Percentiles rank a stretch among this genome's conserved stretches.
Evolutionary conservation across 768 basidiomycete species (phyloP).

Genomic region (Termitomyces sp.): DNA sequence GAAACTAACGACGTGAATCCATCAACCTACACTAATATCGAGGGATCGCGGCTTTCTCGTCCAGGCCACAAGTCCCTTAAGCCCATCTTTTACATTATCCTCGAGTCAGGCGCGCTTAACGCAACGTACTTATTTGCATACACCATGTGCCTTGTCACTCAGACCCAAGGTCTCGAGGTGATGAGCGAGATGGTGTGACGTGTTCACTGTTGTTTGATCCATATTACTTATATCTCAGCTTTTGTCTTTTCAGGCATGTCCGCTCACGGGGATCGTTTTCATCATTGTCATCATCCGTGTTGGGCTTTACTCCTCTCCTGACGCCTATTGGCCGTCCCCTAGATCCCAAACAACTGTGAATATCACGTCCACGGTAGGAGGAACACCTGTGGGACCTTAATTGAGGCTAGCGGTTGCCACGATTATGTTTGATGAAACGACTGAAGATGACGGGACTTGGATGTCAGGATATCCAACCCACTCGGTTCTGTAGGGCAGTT

Average conservation of each 20-base stretch:
- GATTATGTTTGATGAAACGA: too few species aligned
- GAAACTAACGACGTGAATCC: background rate
- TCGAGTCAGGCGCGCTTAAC: constrained; percentile 4
- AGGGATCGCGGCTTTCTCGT: background rate
- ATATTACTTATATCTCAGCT: too few species aligned
- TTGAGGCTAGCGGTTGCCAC: too few species aligned
- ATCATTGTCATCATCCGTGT: constrained; percentile 6
- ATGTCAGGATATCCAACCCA: too few species aligned
- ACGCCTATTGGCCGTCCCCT: constrained; percentile 1
- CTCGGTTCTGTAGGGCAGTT: too few species aligned
- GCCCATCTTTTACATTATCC: constrained; percentile 1
- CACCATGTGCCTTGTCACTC: constrained; percentile 3
- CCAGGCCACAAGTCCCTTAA: constrained; percentile 1
- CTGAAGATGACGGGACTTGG: too few species aligned
- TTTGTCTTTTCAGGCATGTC: background rate
- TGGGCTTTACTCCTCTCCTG: background rate
- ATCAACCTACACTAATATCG: background rate
- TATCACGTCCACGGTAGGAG: too few species aligned
- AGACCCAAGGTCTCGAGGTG: constrained; percentile 2
- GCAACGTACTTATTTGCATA: constrained; percentile 2
- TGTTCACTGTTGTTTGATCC: too few species aligned
- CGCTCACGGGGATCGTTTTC: constrained; percentile 6
- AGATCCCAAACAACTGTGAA: background rate
- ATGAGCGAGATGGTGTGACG: constrained; percentile 5
- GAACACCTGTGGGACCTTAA: too few species aligned